Base-by-base conservation (phyloP, 2,329 filamentous ascomycete genomes). In the Colletotrichum orbiculare region DNA sequence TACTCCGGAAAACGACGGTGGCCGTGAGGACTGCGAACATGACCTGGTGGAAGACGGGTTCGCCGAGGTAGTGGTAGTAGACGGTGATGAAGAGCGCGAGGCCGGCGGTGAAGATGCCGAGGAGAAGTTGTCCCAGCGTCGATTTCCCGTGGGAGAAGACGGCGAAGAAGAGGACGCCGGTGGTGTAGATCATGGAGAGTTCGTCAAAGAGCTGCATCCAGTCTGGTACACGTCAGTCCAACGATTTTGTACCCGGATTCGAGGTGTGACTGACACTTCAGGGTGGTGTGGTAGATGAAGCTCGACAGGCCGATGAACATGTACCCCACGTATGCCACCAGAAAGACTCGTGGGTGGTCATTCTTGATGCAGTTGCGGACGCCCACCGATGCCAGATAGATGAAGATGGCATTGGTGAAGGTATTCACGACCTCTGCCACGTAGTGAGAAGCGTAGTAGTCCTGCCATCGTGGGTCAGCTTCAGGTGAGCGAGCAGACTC, bases 11-110 rank as follows among this genome's bases (percentile, higher is more conserved):
- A 35, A 96, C 82, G 25, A 95, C 87, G 42, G 89, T 81, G 4
- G 84, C 83, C 0, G 92, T 96, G 52, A 96, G 79, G 4, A 90
- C 73, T 2, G 88, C 91, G 70, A 93, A 96, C 6, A 89, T 90
- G 66, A 88, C 89, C 75, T 96, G 92, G 77, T 96, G 93, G 76
- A 96, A 96, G 1, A 87, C 82, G 0, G 93, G 92, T 69, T 96
- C 89, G 73, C 94, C 92, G n/a, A 94, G 87, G 68, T 91, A 87
- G 73, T 94, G 91, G 77, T 96, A 96, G 76, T 79, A 80, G 6
- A 76, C 82, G 11, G 92, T 95, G 75, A 96, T 94, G 72, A 89
- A 90, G 42, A 84, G 75, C 15, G 86, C 82, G 37, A 89, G 75
- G 12, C 77, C 77, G 7, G 87, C 73, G 10, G 92, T 81, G 12